A percentile compares a stretch with the other conserved stretches of the same genome.
Conservation (phyloP, 2,329 filamentous ascomycete genomes). For the Penicillium sp. region DNA sequence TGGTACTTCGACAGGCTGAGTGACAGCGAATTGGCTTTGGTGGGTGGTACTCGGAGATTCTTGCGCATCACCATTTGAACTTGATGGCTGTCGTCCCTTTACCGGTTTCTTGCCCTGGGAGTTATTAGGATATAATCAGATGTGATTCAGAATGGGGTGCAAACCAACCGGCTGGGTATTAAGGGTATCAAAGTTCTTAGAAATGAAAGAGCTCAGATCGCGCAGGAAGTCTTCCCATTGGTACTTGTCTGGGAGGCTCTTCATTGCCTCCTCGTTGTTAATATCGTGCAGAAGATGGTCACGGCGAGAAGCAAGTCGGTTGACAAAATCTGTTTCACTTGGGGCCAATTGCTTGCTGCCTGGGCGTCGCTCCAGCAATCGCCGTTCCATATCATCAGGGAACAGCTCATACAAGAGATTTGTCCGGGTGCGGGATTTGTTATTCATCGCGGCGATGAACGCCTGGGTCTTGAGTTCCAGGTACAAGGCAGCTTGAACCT, state of each 20-base stretch:
- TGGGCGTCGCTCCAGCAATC: conserved; percentile 55
- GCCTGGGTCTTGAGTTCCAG: conserved; percentile 68
- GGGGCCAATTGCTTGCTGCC: conserved; percentile 56
- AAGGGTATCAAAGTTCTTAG: conserved; percentile 57
- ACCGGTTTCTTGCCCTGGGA: conserved; percentile 39
- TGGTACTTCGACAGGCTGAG: conserved; percentile 40
- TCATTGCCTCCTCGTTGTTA: conserved; percentile 51
- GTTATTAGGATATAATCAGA: conserved; percentile 19
- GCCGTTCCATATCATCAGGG: conserved; percentile 56
- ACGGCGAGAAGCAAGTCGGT: conserved; percentile 54
- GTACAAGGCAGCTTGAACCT: conserved; percentile 61
- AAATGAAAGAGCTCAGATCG: conserved; percentile 59
- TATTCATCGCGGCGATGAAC: conserved; percentile 62
- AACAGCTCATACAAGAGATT: conserved; percentile 62
- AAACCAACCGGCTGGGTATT: conserved; percentile 47
- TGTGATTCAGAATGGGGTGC: not conserved
- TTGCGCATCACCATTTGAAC: conserved; percentile 38
- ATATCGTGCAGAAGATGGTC: conserved; percentile 58
- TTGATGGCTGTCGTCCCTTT: conserved; percentile 39
- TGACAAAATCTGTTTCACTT: conserved; percentile 61
- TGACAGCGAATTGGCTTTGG: conserved; percentile 44
- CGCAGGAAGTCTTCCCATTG: conserved; percentile 64
- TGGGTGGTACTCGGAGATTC: conserved; percentile 39
- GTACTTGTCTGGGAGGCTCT: conserved; percentile 58
- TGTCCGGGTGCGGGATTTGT: conserved; percentile 55